Conservation (phyloP, 495 filamentous ascomycete species). For the Aspergillus ostianus region DNA sequence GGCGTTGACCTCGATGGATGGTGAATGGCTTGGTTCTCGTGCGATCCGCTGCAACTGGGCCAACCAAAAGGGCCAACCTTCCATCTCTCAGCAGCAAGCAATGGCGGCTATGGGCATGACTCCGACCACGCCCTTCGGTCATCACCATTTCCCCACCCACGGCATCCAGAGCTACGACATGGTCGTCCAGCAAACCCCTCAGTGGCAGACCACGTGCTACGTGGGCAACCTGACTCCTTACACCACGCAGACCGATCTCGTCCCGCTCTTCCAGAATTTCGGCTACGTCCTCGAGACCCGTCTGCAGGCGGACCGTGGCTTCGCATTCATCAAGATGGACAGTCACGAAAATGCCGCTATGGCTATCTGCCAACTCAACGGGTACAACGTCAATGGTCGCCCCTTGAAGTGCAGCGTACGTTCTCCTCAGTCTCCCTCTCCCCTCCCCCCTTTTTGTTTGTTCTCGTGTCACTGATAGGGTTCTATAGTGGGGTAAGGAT, state of each 20-base stretch:
- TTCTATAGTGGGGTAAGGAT: conserved; percentile 91
- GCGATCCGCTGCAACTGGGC: conserved; percentile 99
- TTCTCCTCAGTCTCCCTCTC: conserved; percentile 23
- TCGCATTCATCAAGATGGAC: conserved; percentile 99
- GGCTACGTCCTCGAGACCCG: conserved; percentile 96
- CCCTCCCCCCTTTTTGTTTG: background rate
- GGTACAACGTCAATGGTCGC: conserved; percentile 96
- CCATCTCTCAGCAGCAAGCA: conserved; percentile 93
- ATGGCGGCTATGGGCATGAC: conserved; percentile 99
- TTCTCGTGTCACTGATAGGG: conserved; percentile 25
- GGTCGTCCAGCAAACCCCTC: conserved; percentile 94
- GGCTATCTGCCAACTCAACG: conserved; percentile 96
- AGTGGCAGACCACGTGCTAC: conserved; percentile 98
- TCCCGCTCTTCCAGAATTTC: conserved; percentile 97
- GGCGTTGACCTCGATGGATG: conserved; percentile 95
- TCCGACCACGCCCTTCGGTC: conserved; percentile 91
- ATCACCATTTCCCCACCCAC: conserved; percentile 97
- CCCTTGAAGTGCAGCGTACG: conserved; percentile 98
- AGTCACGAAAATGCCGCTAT: conserved; percentile 96
- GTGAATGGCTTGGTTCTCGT: conserved; percentile 97
- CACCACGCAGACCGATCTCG: conserved; percentile 91
- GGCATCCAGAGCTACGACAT: conserved; percentile 97
- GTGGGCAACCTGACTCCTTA: conserved; percentile 98
- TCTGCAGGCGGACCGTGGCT: conserved; percentile 96
- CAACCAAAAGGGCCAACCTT: conserved; percentile 99